Evolutionary conservation across 257 asterid genomes (phyloP).

Genomic region (Rubia yunnanensis): DNA sequence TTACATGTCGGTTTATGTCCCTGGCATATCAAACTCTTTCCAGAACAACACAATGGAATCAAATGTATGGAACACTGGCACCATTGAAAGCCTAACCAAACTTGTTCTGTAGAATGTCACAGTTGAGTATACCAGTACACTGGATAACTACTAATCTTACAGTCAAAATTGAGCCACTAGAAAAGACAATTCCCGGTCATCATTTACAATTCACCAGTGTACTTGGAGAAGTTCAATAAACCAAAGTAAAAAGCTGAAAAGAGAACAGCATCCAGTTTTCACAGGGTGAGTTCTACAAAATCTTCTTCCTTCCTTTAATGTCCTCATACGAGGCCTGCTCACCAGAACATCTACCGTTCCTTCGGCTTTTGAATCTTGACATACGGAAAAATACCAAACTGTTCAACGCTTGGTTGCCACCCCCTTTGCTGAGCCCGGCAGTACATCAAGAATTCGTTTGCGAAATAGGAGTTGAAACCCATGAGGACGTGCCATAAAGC

Average conservation of each 20-base stretch:
- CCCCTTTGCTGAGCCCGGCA: conserved; percentile 93
- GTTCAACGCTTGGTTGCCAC: conserved; percentile 66
- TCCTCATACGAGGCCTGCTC: conserved; percentile 6
- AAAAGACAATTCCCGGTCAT: conserved; percentile 37
- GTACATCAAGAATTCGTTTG: conserved; percentile 80
- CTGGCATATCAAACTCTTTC: not conserved
- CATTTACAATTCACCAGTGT: conserved; percentile 32
- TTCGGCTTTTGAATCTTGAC: conserved; percentile 80
- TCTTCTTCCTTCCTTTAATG: conserved; percentile 13
- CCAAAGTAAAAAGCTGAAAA: not conserved
- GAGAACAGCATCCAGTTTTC: conserved; percentile 23
- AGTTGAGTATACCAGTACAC: conserved; percentile 25
- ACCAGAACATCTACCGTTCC: conserved; percentile 44
- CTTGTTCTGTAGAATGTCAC: conserved; percentile 1
- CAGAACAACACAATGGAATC: not conserved
- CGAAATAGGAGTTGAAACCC: conserved; percentile 91
- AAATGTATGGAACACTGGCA: not conserved
- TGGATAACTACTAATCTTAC: conserved; percentile 34
- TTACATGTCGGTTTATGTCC: too few species aligned
- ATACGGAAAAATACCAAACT: conserved; percentile 61
- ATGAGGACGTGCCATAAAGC: conserved; percentile 80
- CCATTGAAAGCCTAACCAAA: not conserved
- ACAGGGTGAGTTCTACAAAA: conserved; percentile 21
- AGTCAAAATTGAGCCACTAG: conserved; percentile 42
- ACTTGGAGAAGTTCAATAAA: conserved; percentile 20